phyloP scores from a whole-genome alignment of 2,329 filamentous ascomycete species.

The Pseudogymnoascus sp. region DNA sequence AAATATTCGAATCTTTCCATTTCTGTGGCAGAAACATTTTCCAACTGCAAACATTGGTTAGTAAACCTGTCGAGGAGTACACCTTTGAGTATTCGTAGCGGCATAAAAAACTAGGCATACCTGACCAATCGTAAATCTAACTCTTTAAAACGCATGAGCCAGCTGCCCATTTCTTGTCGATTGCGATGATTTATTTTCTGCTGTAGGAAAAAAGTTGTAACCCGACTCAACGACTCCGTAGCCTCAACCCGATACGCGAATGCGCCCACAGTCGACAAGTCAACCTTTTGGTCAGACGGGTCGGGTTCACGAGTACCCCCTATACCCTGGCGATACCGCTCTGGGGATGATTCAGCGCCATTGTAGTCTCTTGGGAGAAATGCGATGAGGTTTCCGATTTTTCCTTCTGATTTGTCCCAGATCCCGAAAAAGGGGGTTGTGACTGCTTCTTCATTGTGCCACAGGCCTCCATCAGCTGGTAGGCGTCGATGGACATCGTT shows the following conservation, averaged over 20 bases:
- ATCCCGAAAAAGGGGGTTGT: conserved; percentile 40
- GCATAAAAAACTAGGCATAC: conserved; percentile 18
- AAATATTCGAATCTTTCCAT: conserved; percentile 33
- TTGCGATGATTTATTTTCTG: conserved; percentile 34
- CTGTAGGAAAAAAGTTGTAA: conserved; percentile 39
- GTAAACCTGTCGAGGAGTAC: neutral
- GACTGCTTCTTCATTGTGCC: conserved; percentile 35
- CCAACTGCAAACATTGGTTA: conserved; percentile 29
- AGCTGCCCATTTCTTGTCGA: conserved; percentile 33
- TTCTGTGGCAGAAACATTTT: conserved; percentile 37
- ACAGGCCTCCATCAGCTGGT: conserved; percentile 36
- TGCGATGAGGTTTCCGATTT: conserved; percentile 34
- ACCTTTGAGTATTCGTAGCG: neutral
- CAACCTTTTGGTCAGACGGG: conserved; percentile 20
- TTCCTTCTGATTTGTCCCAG: conserved; percentile 35
- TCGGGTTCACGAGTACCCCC: conserved; percentile 13
- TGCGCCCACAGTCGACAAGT: conserved; percentile 24
- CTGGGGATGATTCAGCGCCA: conserved; percentile 14
- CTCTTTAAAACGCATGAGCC: conserved; percentile 40
- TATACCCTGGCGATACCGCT: conserved; percentile 20
- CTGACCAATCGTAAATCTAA: conserved; percentile 38
- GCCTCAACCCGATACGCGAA: conserved; percentile 41
- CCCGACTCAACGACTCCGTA: conserved; percentile 37
- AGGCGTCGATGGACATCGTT: conserved; percentile 30
- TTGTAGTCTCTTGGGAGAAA: conserved; percentile 30